These are phyloP conservation scores for Verticillium albo-atrum DNA, from an alignment of 2,329 filamentous ascomycete genomes.

Conservation along the genomic window DNA sequence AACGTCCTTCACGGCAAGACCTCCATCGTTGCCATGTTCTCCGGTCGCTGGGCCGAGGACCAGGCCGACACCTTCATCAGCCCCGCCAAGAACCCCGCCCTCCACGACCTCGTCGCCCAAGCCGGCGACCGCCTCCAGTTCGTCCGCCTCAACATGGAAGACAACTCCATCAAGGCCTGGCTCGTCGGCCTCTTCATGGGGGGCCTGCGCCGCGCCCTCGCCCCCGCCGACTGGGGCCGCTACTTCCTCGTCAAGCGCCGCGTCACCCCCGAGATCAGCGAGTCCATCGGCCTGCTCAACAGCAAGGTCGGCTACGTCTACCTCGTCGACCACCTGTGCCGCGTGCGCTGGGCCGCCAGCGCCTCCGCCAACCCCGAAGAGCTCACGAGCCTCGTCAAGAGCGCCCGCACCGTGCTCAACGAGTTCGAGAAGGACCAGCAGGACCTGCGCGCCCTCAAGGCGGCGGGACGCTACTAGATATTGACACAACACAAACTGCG, in stretches of 20 bases:
- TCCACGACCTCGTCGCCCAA: conserved; percentile 57
- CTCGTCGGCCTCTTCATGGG: conserved; percentile 54
- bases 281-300: conserved; percentile 71
- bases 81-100: conserved; percentile 60
- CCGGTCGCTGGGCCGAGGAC: conserved; percentile 77
- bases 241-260: conserved; percentile 60
- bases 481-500: no score
- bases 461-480: neutral
- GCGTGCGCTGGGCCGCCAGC: conserved; percentile 92
- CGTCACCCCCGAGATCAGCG: conserved; percentile 56
- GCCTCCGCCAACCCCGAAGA: conserved; percentile 63
- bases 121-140: conserved; percentile 55
- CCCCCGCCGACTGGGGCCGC: conserved; percentile 48
- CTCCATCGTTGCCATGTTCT: conserved; percentile 77
- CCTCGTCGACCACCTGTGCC: conserved; percentile 79
- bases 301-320: conserved; percentile 92
- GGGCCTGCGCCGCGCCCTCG: conserved; percentile 44
- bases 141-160: conserved; percentile 85
- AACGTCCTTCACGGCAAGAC: conserved; percentile 67
- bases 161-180: conserved; percentile 65
- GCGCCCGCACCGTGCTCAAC: conserved; percentile 56
- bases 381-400: conserved; percentile 60
- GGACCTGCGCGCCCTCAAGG: neutral
- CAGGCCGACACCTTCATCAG: conserved; percentile 73
- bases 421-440: conserved; percentile 43